Conservation (phyloP, 164 flowering plant genomes). For the Piper longum region DNA sequence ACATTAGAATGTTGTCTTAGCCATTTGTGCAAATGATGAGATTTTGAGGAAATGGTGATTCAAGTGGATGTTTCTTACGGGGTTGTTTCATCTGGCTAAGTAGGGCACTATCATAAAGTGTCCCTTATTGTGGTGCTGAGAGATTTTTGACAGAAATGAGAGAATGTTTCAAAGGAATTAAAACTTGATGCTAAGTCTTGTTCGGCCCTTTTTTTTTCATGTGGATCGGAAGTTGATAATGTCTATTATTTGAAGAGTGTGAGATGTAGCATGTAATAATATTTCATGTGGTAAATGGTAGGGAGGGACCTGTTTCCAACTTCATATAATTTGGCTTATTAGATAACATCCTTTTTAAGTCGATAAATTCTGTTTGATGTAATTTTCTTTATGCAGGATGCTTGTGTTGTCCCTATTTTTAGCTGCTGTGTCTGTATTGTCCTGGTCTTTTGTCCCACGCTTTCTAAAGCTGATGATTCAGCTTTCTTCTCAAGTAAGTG, state of each 20-base stretch:
- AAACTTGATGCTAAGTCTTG: too few relatives aligned
- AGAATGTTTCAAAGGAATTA: too few relatives aligned
- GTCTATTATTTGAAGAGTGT: too few relatives aligned
- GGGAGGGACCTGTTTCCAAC: too few relatives aligned
- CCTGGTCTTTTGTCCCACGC: constrained; percentile 94
- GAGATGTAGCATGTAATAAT: too few relatives aligned
- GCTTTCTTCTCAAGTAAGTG: constrained; percentile 77
- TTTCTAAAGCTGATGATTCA: constrained; percentile 86
- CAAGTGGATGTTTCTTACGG: not conserved
- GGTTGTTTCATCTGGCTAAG: not conserved
- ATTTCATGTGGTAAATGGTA: too few relatives aligned
- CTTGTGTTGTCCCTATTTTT: constrained; percentile 63
- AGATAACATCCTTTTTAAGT: too few relatives aligned
- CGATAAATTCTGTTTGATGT: not conserved
- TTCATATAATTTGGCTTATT: not conserved
- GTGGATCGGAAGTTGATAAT: too few relatives aligned
- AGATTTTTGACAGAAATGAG: too few relatives aligned
- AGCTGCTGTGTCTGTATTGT: constrained; percentile 44
- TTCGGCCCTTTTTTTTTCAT: too few relatives aligned
- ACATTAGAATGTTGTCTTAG: not conserved
- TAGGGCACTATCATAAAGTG: not conserved
- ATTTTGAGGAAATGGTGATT: not conserved
- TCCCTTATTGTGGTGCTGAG: not conserved
- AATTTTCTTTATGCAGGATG: constrained; percentile 34
- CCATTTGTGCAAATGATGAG: not conserved